Conservation (phyloP, 495 filamentous ascomycete genomes). For the Daldinia vernicosa region DNA sequence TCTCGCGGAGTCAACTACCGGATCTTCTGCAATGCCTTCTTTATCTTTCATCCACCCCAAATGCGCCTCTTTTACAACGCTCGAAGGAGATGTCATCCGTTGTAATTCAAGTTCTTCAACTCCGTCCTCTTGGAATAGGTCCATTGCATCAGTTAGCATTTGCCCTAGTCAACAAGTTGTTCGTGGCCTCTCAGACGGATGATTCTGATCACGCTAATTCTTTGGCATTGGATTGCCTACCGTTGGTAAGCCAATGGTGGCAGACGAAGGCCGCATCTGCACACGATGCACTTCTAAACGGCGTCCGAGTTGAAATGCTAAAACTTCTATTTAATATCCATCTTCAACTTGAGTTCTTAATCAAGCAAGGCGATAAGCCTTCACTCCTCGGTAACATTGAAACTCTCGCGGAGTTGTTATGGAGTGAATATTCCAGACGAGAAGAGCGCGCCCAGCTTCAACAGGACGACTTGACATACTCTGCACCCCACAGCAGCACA, state of each 20-base stretch:
- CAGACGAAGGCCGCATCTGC: constrained; percentile 66
- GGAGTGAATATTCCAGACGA: constrained; percentile 76
- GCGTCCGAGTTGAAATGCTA: constrained; percentile 66
- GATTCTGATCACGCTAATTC: constrained; percentile 67
- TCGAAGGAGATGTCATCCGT: constrained; percentile 66
- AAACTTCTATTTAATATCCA: constrained; percentile 74
- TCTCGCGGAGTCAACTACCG: constrained; percentile 41
- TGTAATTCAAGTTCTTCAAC: constrained; percentile 69
- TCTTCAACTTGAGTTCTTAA: constrained; percentile 62
- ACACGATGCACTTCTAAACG: constrained; percentile 75
- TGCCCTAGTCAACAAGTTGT: constrained; percentile 75
- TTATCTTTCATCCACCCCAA: constrained; percentile 70
- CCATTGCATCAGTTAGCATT: constrained; percentile 76
- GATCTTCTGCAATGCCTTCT: constrained; percentile 74
- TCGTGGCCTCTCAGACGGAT: constrained; percentile 72
- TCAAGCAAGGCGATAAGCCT: constrained; percentile 39
- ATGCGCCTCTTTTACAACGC: constrained; percentile 71
- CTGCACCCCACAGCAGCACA: constrained; percentile 47
- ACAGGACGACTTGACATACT: constrained; percentile 75
- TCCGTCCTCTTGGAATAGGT: constrained; percentile 63
- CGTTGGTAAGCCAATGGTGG: constrained; percentile 79
- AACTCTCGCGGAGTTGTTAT: constrained; percentile 68
- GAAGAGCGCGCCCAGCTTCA: constrained; percentile 77
- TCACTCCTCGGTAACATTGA: constrained; percentile 52
- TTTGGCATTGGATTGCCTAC: constrained; percentile 68